phyloP scores from a whole-genome alignment of 805 yeast genomes.

The Starmerella tilneyi region DNA sequence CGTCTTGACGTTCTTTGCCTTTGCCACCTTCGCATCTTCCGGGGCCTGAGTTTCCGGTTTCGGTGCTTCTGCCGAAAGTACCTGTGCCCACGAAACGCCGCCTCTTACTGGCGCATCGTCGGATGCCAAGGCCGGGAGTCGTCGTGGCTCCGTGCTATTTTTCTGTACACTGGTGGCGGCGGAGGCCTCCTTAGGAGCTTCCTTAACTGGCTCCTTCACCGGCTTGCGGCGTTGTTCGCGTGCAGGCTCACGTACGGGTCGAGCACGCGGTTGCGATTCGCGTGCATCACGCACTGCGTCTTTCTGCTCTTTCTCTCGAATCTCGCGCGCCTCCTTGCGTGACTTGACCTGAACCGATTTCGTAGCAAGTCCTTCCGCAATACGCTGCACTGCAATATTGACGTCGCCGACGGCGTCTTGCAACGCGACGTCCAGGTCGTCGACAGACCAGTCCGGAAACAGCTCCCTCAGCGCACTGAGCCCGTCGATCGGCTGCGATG shows the following conservation, averaged over 20 bases:
- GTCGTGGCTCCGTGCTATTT: conserved; percentile 8
- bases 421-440: conserved; percentile 67
- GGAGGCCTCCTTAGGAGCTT: not conserved
- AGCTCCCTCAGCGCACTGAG: conserved; percentile 56
- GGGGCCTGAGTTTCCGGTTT: not conserved
- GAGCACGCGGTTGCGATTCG: not conserved
- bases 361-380: conserved; percentile 78
- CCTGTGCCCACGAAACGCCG: conserved; percentile 4
- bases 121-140: not conserved
- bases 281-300: conserved; percentile 2
- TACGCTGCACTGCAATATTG: conserved; percentile 72
- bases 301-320: conserved; percentile 34
- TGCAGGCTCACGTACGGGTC: not conserved
- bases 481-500: conserved; percentile 8
- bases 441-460: conserved; percentile 90
- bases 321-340: conserved; percentile 36
- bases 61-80: not conserved
- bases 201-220: not conserved
- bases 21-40: conserved; percentile 1
- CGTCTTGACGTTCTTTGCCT: conserved; percentile 2
- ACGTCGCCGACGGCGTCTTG: conserved; percentile 62
- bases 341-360: conserved; percentile 81
- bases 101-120: not conserved
- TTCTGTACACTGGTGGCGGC: not conserved
- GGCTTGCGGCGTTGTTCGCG: not conserved